Percentiles rank a stretch among this genome's conserved stretches.
phyloP scores from a whole-genome alignment of 257 asterid genomes.

The Plectranthus barbatus region DNA sequence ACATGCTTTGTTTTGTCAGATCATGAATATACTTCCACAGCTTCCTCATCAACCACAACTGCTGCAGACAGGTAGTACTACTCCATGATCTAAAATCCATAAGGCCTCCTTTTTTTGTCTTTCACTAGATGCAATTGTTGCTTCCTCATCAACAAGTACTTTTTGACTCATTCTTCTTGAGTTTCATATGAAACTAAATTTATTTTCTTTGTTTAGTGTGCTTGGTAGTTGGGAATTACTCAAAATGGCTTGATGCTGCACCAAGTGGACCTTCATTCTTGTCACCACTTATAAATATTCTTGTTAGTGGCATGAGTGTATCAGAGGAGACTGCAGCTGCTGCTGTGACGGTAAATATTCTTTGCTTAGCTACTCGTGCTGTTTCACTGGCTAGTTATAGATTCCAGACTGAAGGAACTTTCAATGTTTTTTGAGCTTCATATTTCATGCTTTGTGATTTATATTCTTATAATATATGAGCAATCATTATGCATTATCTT shows the following conservation, averaged over 20 bases:
- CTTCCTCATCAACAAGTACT: slow-evolving; percentile 1
- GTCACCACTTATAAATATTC: slow-evolving; percentile 87
- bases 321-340: slow-evolving; percentile 97
- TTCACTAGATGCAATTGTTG: slow-evolving; percentile 1
- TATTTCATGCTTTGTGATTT: neutral
- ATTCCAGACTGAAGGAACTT: slow-evolving; percentile 5
- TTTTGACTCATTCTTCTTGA: slow-evolving; percentile 13
- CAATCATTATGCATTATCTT: slow-evolving; percentile 3
- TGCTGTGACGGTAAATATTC: slow-evolving; percentile 65
- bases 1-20: slow-evolving; percentile 35
- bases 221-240: slow-evolving; percentile 83
- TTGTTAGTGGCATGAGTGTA: slow-evolving; percentile 85
- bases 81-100: slow-evolving; percentile 7
- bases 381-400: neutral
- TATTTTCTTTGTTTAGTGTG: slow-evolving; percentile 43
- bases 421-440: neutral
- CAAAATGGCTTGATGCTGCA: slow-evolving; percentile 90
- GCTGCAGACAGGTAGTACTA: slow-evolving; percentile 78
- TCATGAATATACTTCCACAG: slow-evolving; percentile 81
- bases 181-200: slow-evolving; percentile 2
- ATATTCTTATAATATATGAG: neutral
- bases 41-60: slow-evolving; percentile 92
- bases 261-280: slow-evolving; percentile 73
- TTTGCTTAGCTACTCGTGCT: slow-evolving; percentile 8
- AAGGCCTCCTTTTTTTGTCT: neutral